Evolutionary conservation across 768 basidiomycete species (phyloP), one percentile per base, ranked within the genome.

Genomic region (Amanita molliuscula): DNA sequence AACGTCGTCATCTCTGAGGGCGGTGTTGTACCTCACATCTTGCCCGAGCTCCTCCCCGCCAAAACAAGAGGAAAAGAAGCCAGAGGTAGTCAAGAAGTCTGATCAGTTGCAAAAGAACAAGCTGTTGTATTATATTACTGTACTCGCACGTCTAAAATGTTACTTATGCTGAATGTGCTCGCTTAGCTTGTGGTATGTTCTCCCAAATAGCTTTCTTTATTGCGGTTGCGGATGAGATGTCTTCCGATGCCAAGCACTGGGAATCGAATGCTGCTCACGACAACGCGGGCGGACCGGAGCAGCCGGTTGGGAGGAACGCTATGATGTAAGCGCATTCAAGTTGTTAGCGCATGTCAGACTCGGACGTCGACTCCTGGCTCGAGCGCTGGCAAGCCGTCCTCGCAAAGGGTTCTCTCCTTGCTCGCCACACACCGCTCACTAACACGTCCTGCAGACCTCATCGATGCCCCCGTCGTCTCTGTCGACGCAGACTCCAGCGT

Each of bases 1-100:
- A 74, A 81, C 50, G 90, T 92, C 56, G 82, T 88, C 63, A 92
- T 93, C 72, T 89, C 86, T 20, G 88, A 92, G 65, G 90, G 90
- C 67, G 90, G 89, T 75, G 86, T 88, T 48, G 65, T 68, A 6
- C 66, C 65, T 36, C 67, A 67, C 52, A 66, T 67, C 23, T 62
- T 65, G 33, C 63, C 67, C 40, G 71, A 72, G 55, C 65, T 72
- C 1, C 59, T 72, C 44, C 71, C 71, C 21, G 63, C 65, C 37
- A 71, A 71, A 61, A 61, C 60, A 21, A 70, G 69, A 59, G 64
- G 59, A 34, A 67, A 66, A 57, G 35, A 4, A 31, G 31, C 31
- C 13, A 10, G 11, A 20, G 31, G 21, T 18, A 50, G 48, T 41
- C 59, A 62, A 38, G 61, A 62, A 54, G 54, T 56, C 16, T 62